Percentiles rank a stretch among this genome's conserved stretches.
Conservation (phyloP, 345 rosid genomes). For the Theobroma cacao region DNA sequence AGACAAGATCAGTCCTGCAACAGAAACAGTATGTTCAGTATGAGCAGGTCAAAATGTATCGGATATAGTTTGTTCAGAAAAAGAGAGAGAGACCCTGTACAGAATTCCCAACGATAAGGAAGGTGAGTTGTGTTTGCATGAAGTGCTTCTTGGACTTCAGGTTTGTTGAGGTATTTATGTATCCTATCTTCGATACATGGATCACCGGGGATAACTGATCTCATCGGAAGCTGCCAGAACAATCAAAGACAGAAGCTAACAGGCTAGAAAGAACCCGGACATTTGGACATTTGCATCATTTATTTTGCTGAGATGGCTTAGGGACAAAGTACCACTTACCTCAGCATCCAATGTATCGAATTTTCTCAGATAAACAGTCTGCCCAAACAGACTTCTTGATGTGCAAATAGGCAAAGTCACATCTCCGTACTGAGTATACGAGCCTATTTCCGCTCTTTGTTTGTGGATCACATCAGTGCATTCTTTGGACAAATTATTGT, state of each 20-base stretch:
- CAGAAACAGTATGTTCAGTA: neutral
- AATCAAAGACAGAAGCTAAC: neutral
- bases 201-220: neutral
- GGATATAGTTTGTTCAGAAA: neutral
- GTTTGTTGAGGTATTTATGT: neutral
- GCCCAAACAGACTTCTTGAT: neutral
- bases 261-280: no score
- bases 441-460: neutral
- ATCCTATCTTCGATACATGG: neutral
- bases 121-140: slow-evolving; percentile 3
- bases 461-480: neutral
- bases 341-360: neutral
- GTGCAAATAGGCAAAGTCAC: neutral
- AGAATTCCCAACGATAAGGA: neutral
- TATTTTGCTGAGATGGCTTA: neutral
- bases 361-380: neutral
- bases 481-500: neutral
- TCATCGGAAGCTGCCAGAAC: neutral
- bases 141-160: neutral
- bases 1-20: neutral
- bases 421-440: neutral
- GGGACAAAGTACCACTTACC: neutral
- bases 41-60: neutral
- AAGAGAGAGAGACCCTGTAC: neutral
- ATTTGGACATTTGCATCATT: neutral